Percentiles rank a stretch among this genome's conserved stretches.
Evolutionary conservation across 768 basidiomycete species (phyloP).

Genomic region (Suillus alpinus): DNA sequence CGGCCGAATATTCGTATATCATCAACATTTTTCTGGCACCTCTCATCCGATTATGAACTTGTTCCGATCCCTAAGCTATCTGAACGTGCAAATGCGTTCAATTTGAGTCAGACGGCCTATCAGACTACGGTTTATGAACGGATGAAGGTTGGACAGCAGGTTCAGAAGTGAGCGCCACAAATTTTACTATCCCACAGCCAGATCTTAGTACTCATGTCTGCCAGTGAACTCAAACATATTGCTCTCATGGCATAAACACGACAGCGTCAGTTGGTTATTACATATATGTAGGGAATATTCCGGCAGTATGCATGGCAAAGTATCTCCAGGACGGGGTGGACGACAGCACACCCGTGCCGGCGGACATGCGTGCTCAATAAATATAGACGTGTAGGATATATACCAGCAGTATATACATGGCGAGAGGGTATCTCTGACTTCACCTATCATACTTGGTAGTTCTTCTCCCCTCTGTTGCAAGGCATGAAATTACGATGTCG

Average conservation of each 20-base stretch:
- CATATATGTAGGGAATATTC: background rate
- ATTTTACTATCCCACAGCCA: slow-evolving; percentile 2
- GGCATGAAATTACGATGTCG: background rate
- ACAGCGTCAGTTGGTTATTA: background rate
- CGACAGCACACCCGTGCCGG: background rate
- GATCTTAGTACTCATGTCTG: slow-evolving; percentile 9
- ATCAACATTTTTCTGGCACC: slow-evolving; percentile 95
- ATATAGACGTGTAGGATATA: background rate
- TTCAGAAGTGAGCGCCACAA: slow-evolving; percentile 59
- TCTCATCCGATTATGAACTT: slow-evolving; percentile 83
- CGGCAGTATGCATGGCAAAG: background rate
- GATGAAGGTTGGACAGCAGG: slow-evolving; percentile 89
- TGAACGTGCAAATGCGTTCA: slow-evolving; percentile 43
- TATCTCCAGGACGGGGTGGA: background rate
- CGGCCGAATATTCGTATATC: slow-evolving; percentile 95
- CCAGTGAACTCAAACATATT: slow-evolving; percentile 78
- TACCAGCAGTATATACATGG: background rate
- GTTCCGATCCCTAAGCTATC: slow-evolving; percentile 56
- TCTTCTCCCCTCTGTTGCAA: background rate
- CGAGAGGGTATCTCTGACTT: background rate
- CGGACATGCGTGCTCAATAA: background rate
- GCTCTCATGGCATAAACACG: slow-evolving; percentile 64
- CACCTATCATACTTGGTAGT: background rate
- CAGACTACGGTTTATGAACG: slow-evolving; percentile 48
- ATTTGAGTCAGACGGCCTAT: slow-evolving; percentile 31